phyloP scores from a whole-genome alignment of 148 eudicot genomes.

The Beta vulgaris region DNA sequence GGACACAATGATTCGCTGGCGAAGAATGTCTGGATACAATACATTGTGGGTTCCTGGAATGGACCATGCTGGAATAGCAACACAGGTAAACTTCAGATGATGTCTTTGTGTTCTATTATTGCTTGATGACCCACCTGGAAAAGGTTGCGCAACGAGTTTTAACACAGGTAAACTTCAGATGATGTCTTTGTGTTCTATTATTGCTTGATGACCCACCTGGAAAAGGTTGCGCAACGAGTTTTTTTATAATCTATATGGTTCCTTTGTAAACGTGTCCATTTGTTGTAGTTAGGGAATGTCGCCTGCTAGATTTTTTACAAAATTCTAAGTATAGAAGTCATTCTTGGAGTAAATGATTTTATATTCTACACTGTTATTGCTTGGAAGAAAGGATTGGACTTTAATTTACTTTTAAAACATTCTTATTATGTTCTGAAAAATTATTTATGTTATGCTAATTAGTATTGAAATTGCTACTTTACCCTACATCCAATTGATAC shows the following conservation, averaged over 20 bases:
- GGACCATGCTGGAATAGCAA: conserved; percentile 99
- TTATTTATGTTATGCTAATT: too few relatives aligned
- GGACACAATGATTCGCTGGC: conserved; percentile 94
- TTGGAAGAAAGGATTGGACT: too few relatives aligned
- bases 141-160: not conserved
- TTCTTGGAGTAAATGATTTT: not conserved
- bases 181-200: not conserved
- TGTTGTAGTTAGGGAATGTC: too few relatives aligned
- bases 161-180: conserved; percentile 49
- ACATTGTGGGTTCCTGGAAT: conserved; percentile 97
- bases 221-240: not conserved
- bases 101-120: not conserved
- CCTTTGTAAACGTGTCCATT: not conserved
- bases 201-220: not conserved
- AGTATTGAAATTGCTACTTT: too few relatives aligned
- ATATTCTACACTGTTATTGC: too few relatives aligned
- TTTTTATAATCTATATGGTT: not conserved
- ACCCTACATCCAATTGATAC: too few relatives aligned
- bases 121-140: not conserved
- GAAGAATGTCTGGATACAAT: conserved; percentile 89
- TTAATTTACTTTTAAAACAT: too few relatives aligned
- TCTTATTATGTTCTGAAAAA: too few relatives aligned
- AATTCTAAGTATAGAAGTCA: not conserved
- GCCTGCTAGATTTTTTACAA: not conserved
- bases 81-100: conserved; percentile 55